A percentile compares a stretch with the other conserved stretches of the same genome.
Evolutionary conservation across 257 asterid species (phyloP).

Genomic region (Orobanche coerulescens): DNA sequence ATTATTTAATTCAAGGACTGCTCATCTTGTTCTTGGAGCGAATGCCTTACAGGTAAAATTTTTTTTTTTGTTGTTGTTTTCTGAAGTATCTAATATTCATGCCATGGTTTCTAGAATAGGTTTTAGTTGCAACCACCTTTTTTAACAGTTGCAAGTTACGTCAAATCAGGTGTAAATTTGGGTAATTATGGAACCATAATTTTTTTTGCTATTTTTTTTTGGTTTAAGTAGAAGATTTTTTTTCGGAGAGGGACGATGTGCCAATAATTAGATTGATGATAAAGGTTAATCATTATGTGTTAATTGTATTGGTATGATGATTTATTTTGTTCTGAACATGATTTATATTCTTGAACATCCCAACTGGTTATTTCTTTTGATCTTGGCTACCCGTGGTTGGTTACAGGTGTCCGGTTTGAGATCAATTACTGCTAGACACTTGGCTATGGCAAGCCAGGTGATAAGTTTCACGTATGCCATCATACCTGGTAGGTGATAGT

Average conservation of each 20-base stretch:
- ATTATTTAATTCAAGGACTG: constrained; percentile 85
- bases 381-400: constrained; percentile 22
- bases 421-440: constrained; percentile 95
- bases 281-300: constrained; percentile 14
- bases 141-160: constrained; percentile 3
- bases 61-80: constrained; percentile 8
- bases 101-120: neutral
- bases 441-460: constrained; percentile 98
- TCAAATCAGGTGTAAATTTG: constrained; percentile 3
- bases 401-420: constrained; percentile 95
- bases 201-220: neutral
- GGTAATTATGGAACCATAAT: neutral
- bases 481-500: constrained; percentile 89
- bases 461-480: constrained; percentile 76
- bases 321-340: neutral
- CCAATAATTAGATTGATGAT: neutral
- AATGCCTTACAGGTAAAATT: constrained; percentile 89
- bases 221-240: constrained; percentile 14
- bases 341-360: constrained; percentile 16
- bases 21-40: constrained; percentile 99
- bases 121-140: constrained; percentile 12
- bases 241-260: neutral
- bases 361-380: constrained; percentile 1
- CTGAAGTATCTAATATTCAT: constrained; percentile 12
- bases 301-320: constrained; percentile 5